Conservation (phyloP, 352 stramenopile species). For the Elongisporangium prolatum region DNA sequence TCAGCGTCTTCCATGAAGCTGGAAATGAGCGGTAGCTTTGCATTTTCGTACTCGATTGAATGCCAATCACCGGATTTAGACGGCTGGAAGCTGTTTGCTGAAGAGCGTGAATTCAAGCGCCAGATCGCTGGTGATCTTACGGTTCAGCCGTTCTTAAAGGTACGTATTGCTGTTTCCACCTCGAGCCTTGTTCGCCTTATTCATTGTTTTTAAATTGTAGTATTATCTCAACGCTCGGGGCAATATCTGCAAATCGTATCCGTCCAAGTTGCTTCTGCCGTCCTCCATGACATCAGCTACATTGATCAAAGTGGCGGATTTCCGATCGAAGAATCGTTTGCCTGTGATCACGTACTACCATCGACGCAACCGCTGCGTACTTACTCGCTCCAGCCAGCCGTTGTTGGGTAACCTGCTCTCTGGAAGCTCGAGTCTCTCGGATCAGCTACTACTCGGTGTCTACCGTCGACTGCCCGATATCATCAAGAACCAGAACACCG, state of each 20-base stretch:
- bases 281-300: conserved; percentile 59
- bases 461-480: conserved; percentile 81
- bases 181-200: not conserved
- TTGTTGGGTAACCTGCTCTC: conserved; percentile 71
- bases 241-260: conserved; percentile 83
- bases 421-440: conserved; percentile 63
- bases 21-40: conserved; percentile 63
- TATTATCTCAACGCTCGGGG: conserved; percentile 78
- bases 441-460: conserved; percentile 68
- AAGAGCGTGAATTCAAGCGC: conserved; percentile 73
- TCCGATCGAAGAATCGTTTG: conserved; percentile 82
- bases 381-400: conserved; percentile 81
- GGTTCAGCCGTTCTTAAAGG: conserved; percentile 69
- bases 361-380: conserved; percentile 63
- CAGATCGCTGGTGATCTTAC: conserved; percentile 60
- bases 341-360: conserved; percentile 87
- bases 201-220: conserved; percentile 13
- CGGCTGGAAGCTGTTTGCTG: conserved; percentile 74
- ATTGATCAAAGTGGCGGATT: conserved; percentile 69
- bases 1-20: conserved; percentile 21
- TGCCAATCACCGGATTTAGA: conserved; percentile 38
- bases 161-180: conserved; percentile 11
- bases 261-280: conserved; percentile 73
- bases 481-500: conserved; percentile 65
- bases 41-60: conserved; percentile 54